Percentiles rank a stretch among this genome's conserved stretches.
Evolutionary conservation across 169 alveolate species (phyloP).

Genomic region (Prorocentrum cordatum): DNA sequence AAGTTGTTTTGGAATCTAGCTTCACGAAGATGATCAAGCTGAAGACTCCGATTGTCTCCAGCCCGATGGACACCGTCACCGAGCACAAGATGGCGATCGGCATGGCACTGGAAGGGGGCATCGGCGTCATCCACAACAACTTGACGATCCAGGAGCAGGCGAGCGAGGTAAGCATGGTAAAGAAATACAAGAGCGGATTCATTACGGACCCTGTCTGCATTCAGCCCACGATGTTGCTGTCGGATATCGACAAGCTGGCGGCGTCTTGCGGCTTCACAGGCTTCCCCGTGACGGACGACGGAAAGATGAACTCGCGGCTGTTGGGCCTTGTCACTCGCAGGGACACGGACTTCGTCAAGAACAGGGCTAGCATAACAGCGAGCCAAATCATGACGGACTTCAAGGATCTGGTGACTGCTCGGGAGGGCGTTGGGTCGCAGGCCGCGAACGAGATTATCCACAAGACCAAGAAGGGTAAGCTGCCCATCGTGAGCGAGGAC

Average conservation of each 20-base stretch:
- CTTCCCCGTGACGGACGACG: constrained; percentile 58
- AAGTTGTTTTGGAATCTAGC: constrained; percentile 77
- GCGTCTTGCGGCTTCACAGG: constrained; percentile 51
- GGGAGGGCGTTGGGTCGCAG: constrained; percentile 25
- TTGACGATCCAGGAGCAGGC: constrained; percentile 80
- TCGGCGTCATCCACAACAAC: constrained; percentile 89
- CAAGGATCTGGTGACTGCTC: constrained; percentile 1
- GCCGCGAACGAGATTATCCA: constrained; percentile 4
- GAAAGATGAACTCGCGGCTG: constrained; percentile 42
- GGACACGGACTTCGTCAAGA: constrained; percentile 80
- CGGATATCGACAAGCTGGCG: constrained; percentile 75
- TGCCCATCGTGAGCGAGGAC: constrained; percentile 83
- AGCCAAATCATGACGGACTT: constrained; percentile 81
- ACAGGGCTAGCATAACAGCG: neutral
- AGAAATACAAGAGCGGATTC: constrained; percentile 86
- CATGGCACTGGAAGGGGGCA: constrained; percentile 79
- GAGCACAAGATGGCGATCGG: constrained; percentile 89
- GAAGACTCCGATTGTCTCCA: constrained; percentile 84
- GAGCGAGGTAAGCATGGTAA: constrained; percentile 82
- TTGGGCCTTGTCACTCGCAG: constrained; percentile 83
- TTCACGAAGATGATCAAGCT: constrained; percentile 78
- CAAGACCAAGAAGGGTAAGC: constrained; percentile 74
- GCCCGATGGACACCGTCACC: constrained; percentile 89
- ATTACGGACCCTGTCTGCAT: constrained; percentile 82
- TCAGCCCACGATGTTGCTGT: constrained; percentile 81